Base-by-base conservation (phyloP, 202 grass and related monocot species). In the Musa balbisiana region DNA sequence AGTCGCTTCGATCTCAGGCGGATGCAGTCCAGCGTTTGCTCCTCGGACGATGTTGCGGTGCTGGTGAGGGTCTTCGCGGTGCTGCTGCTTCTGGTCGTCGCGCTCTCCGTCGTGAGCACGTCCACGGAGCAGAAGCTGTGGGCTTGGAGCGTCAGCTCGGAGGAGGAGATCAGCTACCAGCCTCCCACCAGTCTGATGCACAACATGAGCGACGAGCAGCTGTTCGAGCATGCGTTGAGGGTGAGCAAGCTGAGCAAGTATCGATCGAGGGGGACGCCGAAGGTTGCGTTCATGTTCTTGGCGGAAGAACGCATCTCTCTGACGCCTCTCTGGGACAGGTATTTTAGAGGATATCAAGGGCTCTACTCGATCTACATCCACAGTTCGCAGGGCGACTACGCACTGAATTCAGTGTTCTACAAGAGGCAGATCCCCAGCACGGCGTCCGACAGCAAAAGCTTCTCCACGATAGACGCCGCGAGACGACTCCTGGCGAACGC, bases 351-450 rank as follows among this genome's bases (percentile, higher is more conserved):
- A 2, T 5, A 67, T 9, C 19, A 29, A 3, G 64, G 64, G 0
- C 26, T 26, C 24, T 67, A 27, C 64, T 67, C 64, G 22, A 67
- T 67, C 64, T 67, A 67, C 64, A 67, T 67, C 64, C 64, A 67
- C 11, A 20, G 26, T 29, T 23, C 64, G 23, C 64, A 10, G 11
- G 19, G 22, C 19, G 12, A 67, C 4, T 23, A 67, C 25, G 25
- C 64, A 3, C 26, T 23, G 26, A 33, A 23, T 23, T 67, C 64
- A 5, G 64, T 67, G 23, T 67, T 67, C 64, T 14, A 67, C 64
- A 67, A 67, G 64, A 26, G 64, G 64, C 64, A 67, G 64, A 33
- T 67, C 64, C 64, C 64, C 12, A 67, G 64, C 26, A 11, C 33
- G 64, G 26, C 2, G 26, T 24, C 26, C 26, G 64, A 67, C 13